Evolutionary conservation across 1,284 basidiomycete genomes (phyloP).

Genomic region (Sanguinoderma infundibulare): DNA sequence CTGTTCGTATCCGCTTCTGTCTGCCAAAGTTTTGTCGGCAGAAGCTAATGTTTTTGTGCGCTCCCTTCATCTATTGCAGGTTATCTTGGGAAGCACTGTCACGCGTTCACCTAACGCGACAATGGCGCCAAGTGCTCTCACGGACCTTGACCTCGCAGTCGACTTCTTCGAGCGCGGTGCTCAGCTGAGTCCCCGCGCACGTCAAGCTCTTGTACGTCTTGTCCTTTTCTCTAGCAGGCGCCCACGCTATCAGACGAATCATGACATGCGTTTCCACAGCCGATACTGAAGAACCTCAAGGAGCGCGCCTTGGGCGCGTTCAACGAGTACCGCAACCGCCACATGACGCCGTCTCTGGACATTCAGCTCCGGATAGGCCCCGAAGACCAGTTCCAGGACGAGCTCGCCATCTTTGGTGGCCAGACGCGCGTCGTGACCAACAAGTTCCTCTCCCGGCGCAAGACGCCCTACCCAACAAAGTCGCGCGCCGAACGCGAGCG

Average conservation of each 20-base stretch:
- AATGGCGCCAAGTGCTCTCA: constrained; percentile 37
- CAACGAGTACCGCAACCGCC: constrained; percentile 33
- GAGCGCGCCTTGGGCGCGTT: constrained; percentile 33
- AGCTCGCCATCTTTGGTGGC: constrained; percentile 68
- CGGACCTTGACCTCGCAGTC: constrained; percentile 38
- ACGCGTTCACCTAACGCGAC: constrained; percentile 35
- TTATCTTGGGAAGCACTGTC: constrained; percentile 41
- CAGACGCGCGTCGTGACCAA: constrained; percentile 47
- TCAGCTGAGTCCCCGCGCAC: constrained; percentile 29
- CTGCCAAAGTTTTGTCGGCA: not conserved
- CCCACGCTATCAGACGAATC: not conserved
- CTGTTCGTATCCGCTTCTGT: constrained; percentile 32
- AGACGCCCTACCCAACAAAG: constrained; percentile 16
- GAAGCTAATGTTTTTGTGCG: constrained; percentile 6
- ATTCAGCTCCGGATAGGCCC: constrained; percentile 33
- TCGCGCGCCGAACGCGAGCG: constrained; percentile 14
- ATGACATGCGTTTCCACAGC: constrained; percentile 18
- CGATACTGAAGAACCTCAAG: constrained; percentile 33
- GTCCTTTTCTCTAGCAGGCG: not conserved
- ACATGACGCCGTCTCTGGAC: constrained; percentile 32
- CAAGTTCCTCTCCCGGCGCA: constrained; percentile 36
- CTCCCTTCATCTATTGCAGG: constrained; percentile 21
- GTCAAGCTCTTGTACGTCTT: constrained; percentile 35
- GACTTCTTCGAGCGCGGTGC: constrained; percentile 37
- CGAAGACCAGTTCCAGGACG: constrained; percentile 58